phyloP scores from a whole-genome alignment of 2,329 filamentous ascomycete genomes.

The Fulvia fulva region DNA sequence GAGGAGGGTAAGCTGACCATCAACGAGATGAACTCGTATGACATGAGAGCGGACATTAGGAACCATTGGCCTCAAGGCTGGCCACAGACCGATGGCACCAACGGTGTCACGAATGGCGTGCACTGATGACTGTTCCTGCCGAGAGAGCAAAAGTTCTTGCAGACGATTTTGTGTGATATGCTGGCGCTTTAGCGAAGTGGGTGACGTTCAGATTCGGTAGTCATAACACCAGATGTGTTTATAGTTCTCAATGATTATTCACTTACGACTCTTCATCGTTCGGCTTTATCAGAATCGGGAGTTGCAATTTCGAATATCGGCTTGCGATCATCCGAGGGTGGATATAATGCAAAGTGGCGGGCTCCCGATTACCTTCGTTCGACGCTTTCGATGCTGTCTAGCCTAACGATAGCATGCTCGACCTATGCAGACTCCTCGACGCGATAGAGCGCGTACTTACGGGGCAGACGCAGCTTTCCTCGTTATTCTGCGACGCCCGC shows the following conservation, averaged over 20 bases:
- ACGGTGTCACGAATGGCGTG: conserved; percentile 4
- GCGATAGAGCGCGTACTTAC: too few relatives aligned
- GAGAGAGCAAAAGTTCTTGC: background rate
- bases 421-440: too few relatives aligned
- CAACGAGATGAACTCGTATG: conserved; percentile 64
- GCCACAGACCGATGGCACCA: conserved; percentile 7
- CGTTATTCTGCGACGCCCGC: too few relatives aligned
- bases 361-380: too few relatives aligned
- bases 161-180: background rate
- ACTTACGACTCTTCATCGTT: background rate
- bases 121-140: too few relatives aligned
- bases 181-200: background rate
- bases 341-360: too few relatives aligned
- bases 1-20: conserved; percentile 61
- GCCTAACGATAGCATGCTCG: too few relatives aligned
- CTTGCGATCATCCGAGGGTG: too few relatives aligned
- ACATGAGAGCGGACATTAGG: conserved; percentile 22
- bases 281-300: too few relatives aligned
- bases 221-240: background rate
- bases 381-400: too few relatives aligned
- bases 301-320: too few relatives aligned
- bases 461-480: too few relatives aligned
- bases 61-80: conserved; percentile 21
- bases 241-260: background rate
- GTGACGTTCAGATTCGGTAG: background rate